Evolutionary conservation across 768 basidiomycete species (phyloP).

Genomic region (Pholiota microspora): DNA sequence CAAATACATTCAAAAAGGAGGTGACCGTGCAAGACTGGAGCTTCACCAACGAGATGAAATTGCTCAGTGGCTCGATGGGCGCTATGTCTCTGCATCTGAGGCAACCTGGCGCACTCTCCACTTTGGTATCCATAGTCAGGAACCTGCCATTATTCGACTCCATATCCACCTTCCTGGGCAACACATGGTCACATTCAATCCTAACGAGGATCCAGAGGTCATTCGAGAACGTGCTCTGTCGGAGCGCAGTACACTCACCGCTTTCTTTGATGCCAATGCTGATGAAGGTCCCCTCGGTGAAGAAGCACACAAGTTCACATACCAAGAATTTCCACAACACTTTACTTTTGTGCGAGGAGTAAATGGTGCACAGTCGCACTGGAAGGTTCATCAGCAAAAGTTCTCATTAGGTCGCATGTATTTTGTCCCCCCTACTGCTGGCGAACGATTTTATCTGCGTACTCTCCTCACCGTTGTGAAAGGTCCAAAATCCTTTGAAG

Average conservation of each 20-base stretch:
- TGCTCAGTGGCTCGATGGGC: conserved; percentile 26
- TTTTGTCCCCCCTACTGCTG: conserved; percentile 30
- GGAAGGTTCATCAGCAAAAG: conserved; percentile 25
- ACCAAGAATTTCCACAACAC: conserved; percentile 34
- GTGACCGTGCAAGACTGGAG: conserved; percentile 12
- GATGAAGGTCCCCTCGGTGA: conserved; percentile 13
- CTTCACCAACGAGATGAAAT: conserved; percentile 36
- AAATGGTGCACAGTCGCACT: conserved; percentile 17
- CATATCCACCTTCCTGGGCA: conserved; percentile 40
- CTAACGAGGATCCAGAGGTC: conserved; percentile 23
- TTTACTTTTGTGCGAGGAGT: conserved; percentile 10
- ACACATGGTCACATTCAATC: conserved; percentile 36
- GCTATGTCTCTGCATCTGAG: conserved; percentile 35
- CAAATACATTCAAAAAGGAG: conserved; percentile 51
- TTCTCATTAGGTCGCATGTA: conserved; percentile 42
- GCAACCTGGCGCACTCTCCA: conserved; percentile 34
- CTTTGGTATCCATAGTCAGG: conserved; percentile 30
- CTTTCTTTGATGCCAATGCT: conserved; percentile 31
- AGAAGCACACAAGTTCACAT: conserved; percentile 20
- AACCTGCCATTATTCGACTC: conserved; percentile 38
- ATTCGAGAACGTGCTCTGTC: conserved; percentile 23
- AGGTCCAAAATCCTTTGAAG: conserved; percentile 28
- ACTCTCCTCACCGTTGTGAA: conserved; percentile 35
- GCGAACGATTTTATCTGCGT: conserved; percentile 40
- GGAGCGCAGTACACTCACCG: conserved; percentile 21